phyloP scores from a whole-genome alignment of 345 rosid genomes.

The Adansonia digitata region DNA sequence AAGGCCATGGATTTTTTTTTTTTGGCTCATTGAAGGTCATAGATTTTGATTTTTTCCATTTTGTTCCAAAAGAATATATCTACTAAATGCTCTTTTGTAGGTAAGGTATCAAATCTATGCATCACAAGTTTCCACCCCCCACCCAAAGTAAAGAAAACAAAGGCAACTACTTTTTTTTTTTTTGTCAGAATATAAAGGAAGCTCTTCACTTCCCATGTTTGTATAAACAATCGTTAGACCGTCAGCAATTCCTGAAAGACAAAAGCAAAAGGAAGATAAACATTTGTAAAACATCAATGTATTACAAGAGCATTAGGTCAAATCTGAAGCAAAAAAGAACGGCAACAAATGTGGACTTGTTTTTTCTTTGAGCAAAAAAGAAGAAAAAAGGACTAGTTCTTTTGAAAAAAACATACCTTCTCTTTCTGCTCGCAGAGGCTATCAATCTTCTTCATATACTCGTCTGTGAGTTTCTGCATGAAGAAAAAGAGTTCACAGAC shows the following conservation, averaged over 20 bases:
- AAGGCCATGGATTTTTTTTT: neutral
- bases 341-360: neutral
- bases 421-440: conserved; percentile 77
- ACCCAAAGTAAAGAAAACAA: neutral
- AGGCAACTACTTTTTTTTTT: neutral
- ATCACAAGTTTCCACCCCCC: conserved; percentile 9
- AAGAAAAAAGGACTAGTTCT: neutral
- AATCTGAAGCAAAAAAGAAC: neutral
- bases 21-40: too few species aligned
- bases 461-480: conserved; percentile 78
- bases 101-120: neutral
- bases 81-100: conserved; percentile 3
- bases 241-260: conserved; percentile 43
- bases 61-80: conserved; percentile 2
- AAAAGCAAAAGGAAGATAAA: conserved; percentile 3
- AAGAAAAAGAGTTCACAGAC: conserved; percentile 1
- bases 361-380: neutral
- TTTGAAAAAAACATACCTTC: conserved; percentile 47
- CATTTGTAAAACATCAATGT: neutral
- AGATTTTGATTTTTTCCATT: conserved; percentile 3
- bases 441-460: conserved; percentile 84
- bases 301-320: neutral
- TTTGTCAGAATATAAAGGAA: neutral
- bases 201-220: conserved; percentile 15
- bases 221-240: conserved; percentile 23